These are phyloP conservation scores for Scutellaria minor DNA, from an alignment of 257 asterid species.

Conservation along the genomic window DNA sequence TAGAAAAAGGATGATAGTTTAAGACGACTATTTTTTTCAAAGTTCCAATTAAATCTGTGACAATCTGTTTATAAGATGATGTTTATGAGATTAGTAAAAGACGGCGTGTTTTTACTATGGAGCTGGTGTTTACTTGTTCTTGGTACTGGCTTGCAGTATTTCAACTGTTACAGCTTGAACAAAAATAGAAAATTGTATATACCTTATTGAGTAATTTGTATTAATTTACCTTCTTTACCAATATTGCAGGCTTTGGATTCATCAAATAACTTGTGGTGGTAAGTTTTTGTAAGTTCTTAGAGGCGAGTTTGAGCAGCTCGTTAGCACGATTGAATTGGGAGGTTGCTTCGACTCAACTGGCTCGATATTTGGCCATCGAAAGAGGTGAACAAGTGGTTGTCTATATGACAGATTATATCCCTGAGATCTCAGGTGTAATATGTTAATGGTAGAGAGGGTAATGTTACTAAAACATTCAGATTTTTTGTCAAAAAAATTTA, in stretches of 20 bases:
- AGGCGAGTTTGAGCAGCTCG: slow-evolving; percentile 6
- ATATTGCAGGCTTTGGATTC: slow-evolving; percentile 20
- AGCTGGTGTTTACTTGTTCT: too few relatives aligned
- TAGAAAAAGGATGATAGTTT: too few relatives aligned
- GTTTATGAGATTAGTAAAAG: too few relatives aligned
- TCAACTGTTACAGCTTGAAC: too few relatives aligned
- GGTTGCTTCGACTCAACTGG: neutral
- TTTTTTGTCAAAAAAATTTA: neutral
- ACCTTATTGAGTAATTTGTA: too few relatives aligned
- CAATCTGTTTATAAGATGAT: too few relatives aligned
- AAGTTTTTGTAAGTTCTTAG: neutral
- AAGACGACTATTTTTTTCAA: too few relatives aligned
- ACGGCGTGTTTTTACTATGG: too few relatives aligned
- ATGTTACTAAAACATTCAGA: neutral
- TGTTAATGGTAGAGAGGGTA: neutral
- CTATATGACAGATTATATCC: neutral
- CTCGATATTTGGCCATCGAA: neutral
- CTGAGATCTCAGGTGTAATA: too few relatives aligned
- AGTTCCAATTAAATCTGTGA: too few relatives aligned
- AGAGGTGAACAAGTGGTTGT: neutral
- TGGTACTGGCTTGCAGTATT: too few relatives aligned
- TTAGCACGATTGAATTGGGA: neutral
- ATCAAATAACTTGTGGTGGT: neutral
- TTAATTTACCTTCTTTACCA: neutral
- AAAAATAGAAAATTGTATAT: too few relatives aligned